Evolutionary conservation across 805 yeast species (phyloP), one percentile per base, ranked within the genome.

Genomic region (Sungouiella blattae): DNA sequence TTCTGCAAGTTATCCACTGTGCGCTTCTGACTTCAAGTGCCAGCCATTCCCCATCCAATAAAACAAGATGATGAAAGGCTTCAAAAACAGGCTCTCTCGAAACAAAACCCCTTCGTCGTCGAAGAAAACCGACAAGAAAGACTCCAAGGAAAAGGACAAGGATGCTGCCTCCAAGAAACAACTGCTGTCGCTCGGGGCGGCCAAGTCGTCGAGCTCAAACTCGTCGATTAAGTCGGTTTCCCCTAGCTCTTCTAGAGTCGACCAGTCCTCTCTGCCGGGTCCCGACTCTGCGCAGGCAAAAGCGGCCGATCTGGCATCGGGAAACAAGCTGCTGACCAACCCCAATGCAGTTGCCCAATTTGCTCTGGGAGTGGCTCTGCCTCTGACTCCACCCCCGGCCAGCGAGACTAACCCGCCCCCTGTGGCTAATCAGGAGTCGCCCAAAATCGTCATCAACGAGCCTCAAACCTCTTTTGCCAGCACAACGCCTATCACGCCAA

Each of bases 31-130:
- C n/a, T n/a, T n/a, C n/a, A n/a, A n/a, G n/a, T n/a, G n/a, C n/a
- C n/a, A n/a, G n/a, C n/a, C n/a, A n/a, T n/a, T n/a, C n/a, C n/a
- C n/a, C n/a, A n/a, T n/a, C n/a, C n/a, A n/a, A n/a, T n/a, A n/a
- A n/a, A n/a, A n/a, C 59, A 76, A 69, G 51, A 80, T 80, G 87
- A 80, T 80, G 85, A 80, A 78, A 63, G 85, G 85, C 18, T 79
- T 80, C 59, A 80, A 78, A 53, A 83, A 80, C 53, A 58, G 71
- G 43, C 71, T 67, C 49, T 61, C 71, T 13, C 58, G 72, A 30
- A 64, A 63, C 49, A 61, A 69, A 58, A 48, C 49, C 56, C 55
- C 54, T 56, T 32, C 55, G 45, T 35, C 51, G 17, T 51, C 46
- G 31, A 62, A 62, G 28, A 60, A 60, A 43, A 51, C 39, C 36